Conservation (phyloP, 164 flowering plant genomes). For the Liquidambar formosana region DNA sequence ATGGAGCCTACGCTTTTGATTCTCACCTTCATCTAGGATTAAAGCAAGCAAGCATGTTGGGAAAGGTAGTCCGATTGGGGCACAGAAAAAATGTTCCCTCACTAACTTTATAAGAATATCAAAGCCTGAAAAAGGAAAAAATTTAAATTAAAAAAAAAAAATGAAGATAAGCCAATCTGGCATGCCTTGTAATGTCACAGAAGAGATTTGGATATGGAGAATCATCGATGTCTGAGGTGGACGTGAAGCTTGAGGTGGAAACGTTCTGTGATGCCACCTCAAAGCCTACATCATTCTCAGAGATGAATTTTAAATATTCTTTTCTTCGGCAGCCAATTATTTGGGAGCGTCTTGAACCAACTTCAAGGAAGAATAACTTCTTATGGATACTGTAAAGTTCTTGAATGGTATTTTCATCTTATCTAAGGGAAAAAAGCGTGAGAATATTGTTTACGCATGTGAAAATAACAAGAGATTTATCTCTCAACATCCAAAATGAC, state of each 20-base stretch:
- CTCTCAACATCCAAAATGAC: too few species aligned
- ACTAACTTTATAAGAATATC: neutral
- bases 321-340: too few species aligned
- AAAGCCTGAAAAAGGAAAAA: neutral
- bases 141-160: too few species aligned
- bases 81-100: neutral
- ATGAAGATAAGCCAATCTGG: conserved; percentile 3
- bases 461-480: too few species aligned
- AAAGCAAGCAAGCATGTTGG: conserved; percentile 19
- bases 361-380: neutral
- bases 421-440: too few species aligned
- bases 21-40: conserved; percentile 15
- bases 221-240: conserved; percentile 8
- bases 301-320: neutral
- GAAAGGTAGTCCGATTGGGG: conserved; percentile 14
- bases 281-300: neutral
- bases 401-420: neutral
- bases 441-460: too few species aligned
- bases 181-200: conserved; percentile 1
- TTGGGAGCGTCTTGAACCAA: too few species aligned
- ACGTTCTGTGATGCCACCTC: neutral
- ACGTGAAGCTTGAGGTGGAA: too few species aligned
- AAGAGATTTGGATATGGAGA: conserved; percentile 6
- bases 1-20: conserved; percentile 5
- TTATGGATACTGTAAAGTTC: too few species aligned